Evolutionary conservation across 2,329 filamentous ascomycete species (phyloP), one percentile per base, ranked within the genome.

Genomic region (Fusarium nisikadoi): DNA sequence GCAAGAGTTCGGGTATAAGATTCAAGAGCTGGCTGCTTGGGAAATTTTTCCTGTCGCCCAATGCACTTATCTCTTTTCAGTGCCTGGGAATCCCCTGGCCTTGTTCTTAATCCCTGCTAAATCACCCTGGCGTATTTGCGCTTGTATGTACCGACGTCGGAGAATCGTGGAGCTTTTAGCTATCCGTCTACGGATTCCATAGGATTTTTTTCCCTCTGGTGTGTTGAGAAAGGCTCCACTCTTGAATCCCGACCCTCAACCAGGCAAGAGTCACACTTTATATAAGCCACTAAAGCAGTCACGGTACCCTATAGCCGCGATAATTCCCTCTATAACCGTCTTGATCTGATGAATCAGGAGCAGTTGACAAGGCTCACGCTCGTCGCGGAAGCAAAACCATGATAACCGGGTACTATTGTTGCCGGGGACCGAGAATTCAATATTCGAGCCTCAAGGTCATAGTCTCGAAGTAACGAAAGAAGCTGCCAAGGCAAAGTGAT

Each of bases 91-190:
- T 38, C 52, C 55, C 62, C 62, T 42, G 50, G 65, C 52, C 53
- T 71, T 49, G 62, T 71, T 61, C 47, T 64, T 69, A 35, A 66
- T 53, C 71, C 71, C 60, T 73, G 65, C 66, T 73, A 69, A 61
- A 68, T 54, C 57, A 42, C 68, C 62, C 65, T 62, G 63, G 63
- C 63, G 64, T 62, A 33, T 68, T 29, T 68, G 38, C 25, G 49
- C 43, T 61, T 67, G 56, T 75, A 75, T 67, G 65, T 76, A 74
- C 75, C 75, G 75, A 76, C 72, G 70, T 77, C 75, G 75, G 75
- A 74, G 60, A 67, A 47, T 61, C 64, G 46, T 52, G 59, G 64
- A 47, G 55, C 69, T 72, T 50, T 46, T 52, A 72, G 53, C 55
- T 73, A 43, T 43, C 42, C 33, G 19, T 46, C 46, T 60, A 52